Percentiles rank a stretch among this genome's conserved stretches.
These are phyloP conservation scores for Ustilago cynodontis DNA, from an alignment of 1,284 basidiomycete genomes.

Conservation along the genomic window DNA sequence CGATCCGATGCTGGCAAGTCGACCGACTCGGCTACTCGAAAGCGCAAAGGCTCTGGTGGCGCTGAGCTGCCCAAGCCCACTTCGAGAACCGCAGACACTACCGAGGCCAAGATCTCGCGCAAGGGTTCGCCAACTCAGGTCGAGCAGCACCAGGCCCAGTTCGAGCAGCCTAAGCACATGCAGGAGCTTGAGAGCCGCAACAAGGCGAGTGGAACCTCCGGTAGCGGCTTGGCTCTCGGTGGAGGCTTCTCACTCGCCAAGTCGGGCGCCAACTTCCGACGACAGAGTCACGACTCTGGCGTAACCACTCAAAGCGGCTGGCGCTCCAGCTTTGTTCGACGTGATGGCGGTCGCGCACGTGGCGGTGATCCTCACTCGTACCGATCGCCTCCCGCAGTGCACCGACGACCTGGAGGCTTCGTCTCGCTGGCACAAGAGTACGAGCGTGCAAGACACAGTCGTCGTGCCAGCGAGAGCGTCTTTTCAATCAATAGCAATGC, in stretches of 20 bases:
- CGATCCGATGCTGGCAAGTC: slow-evolving; percentile 19
- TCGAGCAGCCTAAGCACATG: slow-evolving; percentile 40
- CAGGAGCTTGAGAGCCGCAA: slow-evolving; percentile 31
- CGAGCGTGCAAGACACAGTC: slow-evolving; percentile 24
- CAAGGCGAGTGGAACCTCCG: slow-evolving; percentile 1
- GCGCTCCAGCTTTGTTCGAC: slow-evolving; percentile 23
- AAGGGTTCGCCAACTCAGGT: slow-evolving; percentile 12
- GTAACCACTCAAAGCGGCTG: slow-evolving; percentile 8
- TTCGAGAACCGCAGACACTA: slow-evolving; percentile 23
- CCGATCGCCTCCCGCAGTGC: slow-evolving; percentile 39
- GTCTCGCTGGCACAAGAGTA: slow-evolving; percentile 51
- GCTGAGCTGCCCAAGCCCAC: slow-evolving; percentile 33
- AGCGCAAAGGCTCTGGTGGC: slow-evolving; percentile 30
- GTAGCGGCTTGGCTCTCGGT: slow-evolving; percentile 43
- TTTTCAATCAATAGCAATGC: slow-evolving; percentile 47
- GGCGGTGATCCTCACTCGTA: slow-evolving; percentile 19
- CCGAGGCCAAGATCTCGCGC: slow-evolving; percentile 29
- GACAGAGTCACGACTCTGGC: slow-evolving; percentile 24
- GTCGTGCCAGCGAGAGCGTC: slow-evolving; percentile 31
- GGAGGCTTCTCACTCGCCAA: slow-evolving; percentile 51
- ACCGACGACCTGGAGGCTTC: slow-evolving; percentile 46
- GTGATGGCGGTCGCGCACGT: slow-evolving; percentile 11
- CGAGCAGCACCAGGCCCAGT: slow-evolving; percentile 14
- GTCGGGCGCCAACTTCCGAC: slow-evolving; percentile 42
- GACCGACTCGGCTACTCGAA: slow-evolving; percentile 27